Conservation (phyloP, 257 asterid genomes). For the Sherardia arvensis region DNA sequence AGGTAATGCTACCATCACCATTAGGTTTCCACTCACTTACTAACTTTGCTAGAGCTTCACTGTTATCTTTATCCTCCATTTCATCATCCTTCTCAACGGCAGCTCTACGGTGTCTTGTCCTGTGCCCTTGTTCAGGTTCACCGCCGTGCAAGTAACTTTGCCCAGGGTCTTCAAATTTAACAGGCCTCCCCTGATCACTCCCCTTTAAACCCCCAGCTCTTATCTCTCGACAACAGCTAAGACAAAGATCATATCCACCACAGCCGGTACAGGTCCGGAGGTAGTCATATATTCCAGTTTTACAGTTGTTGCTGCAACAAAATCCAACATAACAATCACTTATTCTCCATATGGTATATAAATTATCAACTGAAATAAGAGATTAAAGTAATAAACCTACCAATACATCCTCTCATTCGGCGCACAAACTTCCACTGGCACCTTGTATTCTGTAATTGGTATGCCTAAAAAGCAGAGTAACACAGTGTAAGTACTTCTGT, state of each 20-base stretch:
- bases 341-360: not conserved
- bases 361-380: constrained; percentile 2
- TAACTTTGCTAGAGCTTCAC: constrained; percentile 10
- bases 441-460: constrained; percentile 37
- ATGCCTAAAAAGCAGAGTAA: constrained; percentile 37
- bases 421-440: constrained; percentile 18
- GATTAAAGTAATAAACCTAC: constrained; percentile 22
- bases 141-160: constrained; percentile 44
- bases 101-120: not conserved
- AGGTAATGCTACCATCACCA: constrained; percentile 46
- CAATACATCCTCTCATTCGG: constrained; percentile 54
- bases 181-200: constrained; percentile 26
- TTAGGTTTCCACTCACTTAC: constrained; percentile 36
- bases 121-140: not conserved
- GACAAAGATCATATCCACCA: constrained; percentile 71
- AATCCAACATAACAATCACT: constrained; percentile 10
- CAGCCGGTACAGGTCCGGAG: constrained; percentile 71
- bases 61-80: constrained; percentile 12
- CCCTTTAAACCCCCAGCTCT: constrained; percentile 47
- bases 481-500: not conserved
- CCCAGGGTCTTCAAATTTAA: constrained; percentile 20
- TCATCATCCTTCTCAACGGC: not conserved
- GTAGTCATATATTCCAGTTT: constrained; percentile 56
- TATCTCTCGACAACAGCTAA: constrained; percentile 69
- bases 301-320: constrained; percentile 76